A percentile compares a stretch with the other conserved stretches of the same genome.
Conservation (phyloP, 768 basidiomycete genomes). For the Russula griseocarnosa region DNA sequence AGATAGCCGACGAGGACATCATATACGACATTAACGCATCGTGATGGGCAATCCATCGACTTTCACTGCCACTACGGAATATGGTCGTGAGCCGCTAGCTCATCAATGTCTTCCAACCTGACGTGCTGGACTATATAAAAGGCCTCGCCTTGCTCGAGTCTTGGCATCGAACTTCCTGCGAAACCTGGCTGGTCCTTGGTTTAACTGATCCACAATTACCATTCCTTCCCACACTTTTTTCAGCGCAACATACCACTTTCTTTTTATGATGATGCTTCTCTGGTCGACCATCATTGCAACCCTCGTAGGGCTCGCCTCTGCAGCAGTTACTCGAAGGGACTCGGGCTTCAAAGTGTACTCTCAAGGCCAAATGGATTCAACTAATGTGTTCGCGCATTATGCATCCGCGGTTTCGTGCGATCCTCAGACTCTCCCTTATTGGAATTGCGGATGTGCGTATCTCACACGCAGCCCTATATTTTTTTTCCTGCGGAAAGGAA, state of each 20-base stretch:
- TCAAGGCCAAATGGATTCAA: slow-evolving; percentile 35
- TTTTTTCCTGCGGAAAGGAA: not conserved
- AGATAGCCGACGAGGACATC: not conserved
- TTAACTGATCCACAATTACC: not conserved
- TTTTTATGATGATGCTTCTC: not conserved
- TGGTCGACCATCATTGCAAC: not conserved
- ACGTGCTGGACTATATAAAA: not conserved
- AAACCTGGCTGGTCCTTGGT: not conserved
- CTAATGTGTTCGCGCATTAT: slow-evolving; percentile 28
- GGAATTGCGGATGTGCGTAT: slow-evolving; percentile 8
- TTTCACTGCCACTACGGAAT: not conserved
- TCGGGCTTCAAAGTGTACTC: slow-evolving; percentile 9
- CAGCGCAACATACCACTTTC: not conserved
- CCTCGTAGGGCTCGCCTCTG: not conserved
- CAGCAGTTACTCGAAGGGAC: not conserved
- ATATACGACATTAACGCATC: not conserved
- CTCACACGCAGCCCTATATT: not conserved
- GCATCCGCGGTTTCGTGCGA: not conserved
- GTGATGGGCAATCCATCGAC: not conserved
- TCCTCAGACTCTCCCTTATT: not conserved
- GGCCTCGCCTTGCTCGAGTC: not conserved
- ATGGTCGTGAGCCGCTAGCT: not conserved
- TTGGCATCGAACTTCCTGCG: not conserved
- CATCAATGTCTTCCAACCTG: not conserved
- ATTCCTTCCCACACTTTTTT: not conserved